These are phyloP conservation scores for Drechslerella stenobrocha DNA, from an alignment of 2,329 filamentous ascomycete genomes.

Conservation along the genomic window DNA sequence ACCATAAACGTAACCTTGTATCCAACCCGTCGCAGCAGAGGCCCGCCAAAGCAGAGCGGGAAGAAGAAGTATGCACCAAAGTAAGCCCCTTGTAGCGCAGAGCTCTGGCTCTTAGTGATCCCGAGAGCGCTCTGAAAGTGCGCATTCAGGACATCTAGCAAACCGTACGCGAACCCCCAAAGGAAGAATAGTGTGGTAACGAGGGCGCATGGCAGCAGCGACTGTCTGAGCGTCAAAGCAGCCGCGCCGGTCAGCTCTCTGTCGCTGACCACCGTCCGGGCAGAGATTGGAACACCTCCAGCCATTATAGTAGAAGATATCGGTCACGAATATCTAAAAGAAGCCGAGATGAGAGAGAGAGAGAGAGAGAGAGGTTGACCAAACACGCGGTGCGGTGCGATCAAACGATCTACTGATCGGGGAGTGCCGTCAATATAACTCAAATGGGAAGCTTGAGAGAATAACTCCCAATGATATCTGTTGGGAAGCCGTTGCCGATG, in stretches of 20 bases:
- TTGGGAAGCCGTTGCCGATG: slow-evolving; percentile 25
- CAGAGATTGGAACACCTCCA: slow-evolving; percentile 41
- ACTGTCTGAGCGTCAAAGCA: slow-evolving; percentile 69
- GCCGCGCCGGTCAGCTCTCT: slow-evolving; percentile 60
- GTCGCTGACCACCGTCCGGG: slow-evolving; percentile 43
- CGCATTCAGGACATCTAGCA: slow-evolving; percentile 61
- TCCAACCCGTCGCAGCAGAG: slow-evolving; percentile 57
- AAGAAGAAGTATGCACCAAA: slow-evolving; percentile 63
- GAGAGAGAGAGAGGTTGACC: neutral
- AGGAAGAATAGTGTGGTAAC: slow-evolving; percentile 70
- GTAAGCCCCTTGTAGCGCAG: slow-evolving; percentile 67
- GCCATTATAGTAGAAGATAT: slow-evolving; percentile 20
- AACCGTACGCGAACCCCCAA: slow-evolving; percentile 62
- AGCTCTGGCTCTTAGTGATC: slow-evolving; percentile 63
- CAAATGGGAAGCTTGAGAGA: slow-evolving; percentile 11
- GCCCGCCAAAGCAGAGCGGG: slow-evolving; percentile 57
- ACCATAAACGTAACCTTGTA: slow-evolving; percentile 59
- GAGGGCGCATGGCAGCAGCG: slow-evolving; percentile 67
- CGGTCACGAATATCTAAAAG: neutral
- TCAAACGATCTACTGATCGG: slow-evolving; percentile 14
- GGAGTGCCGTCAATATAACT: slow-evolving; percentile 3
- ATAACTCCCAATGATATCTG: neutral
- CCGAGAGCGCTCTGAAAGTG: slow-evolving; percentile 64
- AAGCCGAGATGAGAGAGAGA: neutral
- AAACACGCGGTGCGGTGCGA: slow-evolving; percentile 10